A percentile compares a stretch with the other conserved stretches of the same genome.
phyloP scores from a whole-genome alignment of 2,329 filamentous ascomycete genomes.

The Diaporthe destruens region DNA sequence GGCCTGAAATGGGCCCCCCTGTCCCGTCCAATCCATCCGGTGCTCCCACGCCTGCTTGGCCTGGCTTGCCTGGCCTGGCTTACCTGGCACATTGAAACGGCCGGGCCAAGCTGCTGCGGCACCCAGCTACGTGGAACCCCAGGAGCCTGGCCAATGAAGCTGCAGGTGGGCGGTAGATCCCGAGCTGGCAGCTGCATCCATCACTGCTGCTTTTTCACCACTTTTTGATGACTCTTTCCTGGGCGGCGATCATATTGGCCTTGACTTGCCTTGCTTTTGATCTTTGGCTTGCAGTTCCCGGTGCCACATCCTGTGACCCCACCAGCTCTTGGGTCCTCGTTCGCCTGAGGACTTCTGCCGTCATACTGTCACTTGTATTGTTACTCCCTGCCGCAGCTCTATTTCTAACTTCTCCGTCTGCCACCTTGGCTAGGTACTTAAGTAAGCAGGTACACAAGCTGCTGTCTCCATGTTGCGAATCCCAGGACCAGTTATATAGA shows the following conservation, averaged over 20 bases:
- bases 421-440: no score
- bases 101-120: slow-evolving; percentile 4
- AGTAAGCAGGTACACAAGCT: no score
- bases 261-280: background rate
- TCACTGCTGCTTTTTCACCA: slow-evolving; percentile 6
- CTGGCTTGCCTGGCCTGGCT: no score
- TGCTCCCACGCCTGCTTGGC: background rate
- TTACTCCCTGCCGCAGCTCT: background rate
- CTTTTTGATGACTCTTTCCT: background rate
- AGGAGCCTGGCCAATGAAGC: background rate
- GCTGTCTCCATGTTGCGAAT: no score
- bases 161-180: slow-evolving; percentile 9
- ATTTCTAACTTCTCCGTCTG: no score
- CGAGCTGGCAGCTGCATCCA: background rate
- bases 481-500: no score
- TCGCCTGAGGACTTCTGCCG: background rate
- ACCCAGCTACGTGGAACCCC: slow-evolving; percentile 17
- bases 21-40: slow-evolving; percentile 14
- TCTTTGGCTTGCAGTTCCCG: no score
- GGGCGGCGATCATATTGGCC: background rate
- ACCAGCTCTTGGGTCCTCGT: background rate
- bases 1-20: background rate
- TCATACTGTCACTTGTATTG: no score
- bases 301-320: background rate
- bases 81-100: slow-evolving; percentile 22